Evolutionary conservation across 768 basidiomycete genomes (phyloP).

Genomic region (Mrakia gelida): DNA sequence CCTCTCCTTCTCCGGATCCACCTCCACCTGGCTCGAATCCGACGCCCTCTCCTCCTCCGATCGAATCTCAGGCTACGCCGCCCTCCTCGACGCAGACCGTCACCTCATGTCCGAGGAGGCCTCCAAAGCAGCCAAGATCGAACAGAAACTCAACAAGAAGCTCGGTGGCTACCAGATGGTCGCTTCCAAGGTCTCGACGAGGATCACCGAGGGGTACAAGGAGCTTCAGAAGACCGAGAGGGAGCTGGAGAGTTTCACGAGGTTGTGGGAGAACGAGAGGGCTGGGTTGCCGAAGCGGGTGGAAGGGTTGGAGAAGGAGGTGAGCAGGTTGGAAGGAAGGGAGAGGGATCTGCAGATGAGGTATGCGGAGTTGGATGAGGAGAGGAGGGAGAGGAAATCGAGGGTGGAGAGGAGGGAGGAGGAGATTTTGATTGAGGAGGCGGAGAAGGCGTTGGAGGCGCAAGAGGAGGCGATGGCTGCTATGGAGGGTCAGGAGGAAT

Average conservation of each 20-base stretch:
- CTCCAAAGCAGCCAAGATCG: slow-evolving; percentile 70
- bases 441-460: slow-evolving; percentile 43
- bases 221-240: slow-evolving; percentile 63
- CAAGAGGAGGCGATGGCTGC: slow-evolving; percentile 35
- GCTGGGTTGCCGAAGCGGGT: slow-evolving; percentile 73
- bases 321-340: slow-evolving; percentile 68
- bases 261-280: slow-evolving; percentile 66
- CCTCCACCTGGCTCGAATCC: slow-evolving; percentile 65
- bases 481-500: background rate
- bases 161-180: slow-evolving; percentile 90
- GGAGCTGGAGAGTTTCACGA: slow-evolving; percentile 74
- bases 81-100: slow-evolving; percentile 59
- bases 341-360: slow-evolving; percentile 73
- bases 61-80: slow-evolving; percentile 61
- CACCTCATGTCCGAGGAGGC: slow-evolving; percentile 76
- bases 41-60: slow-evolving; percentile 41
- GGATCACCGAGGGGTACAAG: slow-evolving; percentile 49
- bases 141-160: slow-evolving; percentile 81
- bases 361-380: slow-evolving; percentile 75
- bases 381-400: slow-evolving; percentile 46
- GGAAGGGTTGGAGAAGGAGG: slow-evolving; percentile 77
- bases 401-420: slow-evolving; percentile 59
- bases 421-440: slow-evolving; percentile 48
- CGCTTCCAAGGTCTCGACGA: slow-evolving; percentile 54
- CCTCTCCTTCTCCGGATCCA: slow-evolving; percentile 60